A percentile compares a stretch with the other conserved stretches of the same genome.
Conservation (phyloP, 805 yeast genomes). For the Lipomyces chichibuensis region DNA sequence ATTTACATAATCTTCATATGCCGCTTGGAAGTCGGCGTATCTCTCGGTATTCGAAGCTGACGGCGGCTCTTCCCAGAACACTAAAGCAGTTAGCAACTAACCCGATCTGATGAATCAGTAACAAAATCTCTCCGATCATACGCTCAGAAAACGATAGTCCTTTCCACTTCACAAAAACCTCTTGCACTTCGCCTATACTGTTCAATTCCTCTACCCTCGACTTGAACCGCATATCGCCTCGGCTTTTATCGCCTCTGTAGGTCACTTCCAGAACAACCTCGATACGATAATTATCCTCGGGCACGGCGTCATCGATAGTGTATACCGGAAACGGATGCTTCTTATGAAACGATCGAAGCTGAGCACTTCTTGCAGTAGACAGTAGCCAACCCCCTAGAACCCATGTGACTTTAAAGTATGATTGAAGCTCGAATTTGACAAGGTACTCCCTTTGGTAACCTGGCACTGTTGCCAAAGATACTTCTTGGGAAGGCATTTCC, state of each 20-base stretch:
- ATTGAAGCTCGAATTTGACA: slow-evolving; percentile 25
- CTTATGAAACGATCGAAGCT: slow-evolving; percentile 19
- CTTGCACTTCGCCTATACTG: slow-evolving; percentile 13
- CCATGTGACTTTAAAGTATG: slow-evolving; percentile 29
- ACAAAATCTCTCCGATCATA: neutral
- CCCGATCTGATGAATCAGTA: neutral
- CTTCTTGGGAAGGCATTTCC: neutral
- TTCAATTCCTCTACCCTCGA: slow-evolving; percentile 17
- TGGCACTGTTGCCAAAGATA: slow-evolving; percentile 4
- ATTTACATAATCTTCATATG: slow-evolving; percentile 20
- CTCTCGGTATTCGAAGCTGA: neutral
- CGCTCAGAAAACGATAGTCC: slow-evolving; percentile 26
- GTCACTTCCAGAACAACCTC: slow-evolving; percentile 24
- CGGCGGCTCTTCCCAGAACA: slow-evolving; percentile 30
- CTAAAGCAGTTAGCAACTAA: slow-evolving; percentile 3
- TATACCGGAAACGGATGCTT: slow-evolving; percentile 11
- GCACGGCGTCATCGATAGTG: neutral
- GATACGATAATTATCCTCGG: slow-evolving; percentile 20
- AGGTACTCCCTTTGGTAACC: slow-evolving; percentile 27
- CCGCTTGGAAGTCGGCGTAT: slow-evolving; percentile 22
- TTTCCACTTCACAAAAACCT: slow-evolving; percentile 28
- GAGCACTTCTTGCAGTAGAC: neutral
- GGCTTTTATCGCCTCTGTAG: slow-evolving; percentile 7
- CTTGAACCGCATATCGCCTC: slow-evolving; percentile 16
- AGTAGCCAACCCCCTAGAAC: slow-evolving; percentile 31